Conservation (phyloP, 495 filamentous ascomycete species). For the Podospora anserina region DNA sequence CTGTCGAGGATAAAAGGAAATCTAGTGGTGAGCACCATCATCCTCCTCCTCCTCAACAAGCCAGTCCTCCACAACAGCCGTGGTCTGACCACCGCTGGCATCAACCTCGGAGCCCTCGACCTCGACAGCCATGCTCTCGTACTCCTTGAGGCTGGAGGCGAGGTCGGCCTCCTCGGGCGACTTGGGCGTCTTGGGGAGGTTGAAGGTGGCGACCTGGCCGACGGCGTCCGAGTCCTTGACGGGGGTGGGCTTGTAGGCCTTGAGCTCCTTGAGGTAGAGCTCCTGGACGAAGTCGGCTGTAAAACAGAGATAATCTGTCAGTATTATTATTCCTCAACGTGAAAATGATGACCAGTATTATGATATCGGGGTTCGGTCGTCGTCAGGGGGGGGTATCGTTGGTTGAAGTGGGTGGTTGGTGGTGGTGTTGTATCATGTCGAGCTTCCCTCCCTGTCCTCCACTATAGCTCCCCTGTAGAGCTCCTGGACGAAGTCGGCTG, state of each 20-base stretch:
- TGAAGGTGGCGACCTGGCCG: slow-evolving; percentile 88
- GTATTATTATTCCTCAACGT: neutral
- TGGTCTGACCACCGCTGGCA: slow-evolving; percentile 28
- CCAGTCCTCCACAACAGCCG: slow-evolving; percentile 48
- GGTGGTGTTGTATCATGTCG: slow-evolving; percentile 11
- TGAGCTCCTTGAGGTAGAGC: slow-evolving; percentile 92
- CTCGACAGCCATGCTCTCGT: slow-evolving; percentile 90
- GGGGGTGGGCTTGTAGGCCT: slow-evolving; percentile 80
- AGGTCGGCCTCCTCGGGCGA: slow-evolving; percentile 92
- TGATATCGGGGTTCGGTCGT: neutral
- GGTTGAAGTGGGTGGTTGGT: slow-evolving; percentile 3
- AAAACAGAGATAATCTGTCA: neutral
- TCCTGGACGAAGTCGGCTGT: slow-evolving; percentile 94
- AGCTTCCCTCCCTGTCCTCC: neutral
- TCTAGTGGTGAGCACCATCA: slow-evolving; percentile 40
- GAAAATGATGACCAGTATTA: too few species aligned
- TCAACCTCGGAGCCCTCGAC: slow-evolving; percentile 76
- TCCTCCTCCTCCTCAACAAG: slow-evolving; percentile 50
- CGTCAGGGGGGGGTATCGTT: neutral
- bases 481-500: slow-evolving; percentile 94
- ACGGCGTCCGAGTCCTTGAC: slow-evolving; percentile 83
- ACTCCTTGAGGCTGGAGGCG: slow-evolving; percentile 82
- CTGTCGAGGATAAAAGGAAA: neutral
- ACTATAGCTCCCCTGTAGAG: slow-evolving; percentile 57
- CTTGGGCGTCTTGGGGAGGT: slow-evolving; percentile 68